phyloP scores from a whole-genome alignment of 73 alveolate species.

The Tetrahymena thermophila region DNA sequence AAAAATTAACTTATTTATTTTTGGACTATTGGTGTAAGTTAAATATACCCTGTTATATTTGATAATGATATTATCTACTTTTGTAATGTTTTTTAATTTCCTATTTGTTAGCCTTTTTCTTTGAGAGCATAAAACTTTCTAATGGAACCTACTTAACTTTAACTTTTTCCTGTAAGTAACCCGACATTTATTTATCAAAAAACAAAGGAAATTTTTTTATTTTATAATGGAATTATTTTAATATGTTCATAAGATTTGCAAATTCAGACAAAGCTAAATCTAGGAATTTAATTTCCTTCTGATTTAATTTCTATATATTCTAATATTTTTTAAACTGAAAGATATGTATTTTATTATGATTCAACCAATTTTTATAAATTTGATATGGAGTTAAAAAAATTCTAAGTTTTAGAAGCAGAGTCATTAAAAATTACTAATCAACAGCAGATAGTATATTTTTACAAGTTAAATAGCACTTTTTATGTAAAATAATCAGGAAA shows the following conservation, averaged over 20 bases:
- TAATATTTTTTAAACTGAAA: neutral
- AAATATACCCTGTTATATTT: neutral
- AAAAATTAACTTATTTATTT: too few species aligned
- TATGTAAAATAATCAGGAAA: neutral
- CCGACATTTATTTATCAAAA: neutral
- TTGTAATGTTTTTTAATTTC: neutral
- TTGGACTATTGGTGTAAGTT: neutral
- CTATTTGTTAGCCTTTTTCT: neutral
- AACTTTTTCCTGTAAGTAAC: neutral
- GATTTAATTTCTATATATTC: too few species aligned
- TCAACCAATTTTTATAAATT: neutral
- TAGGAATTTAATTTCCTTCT: neutral
- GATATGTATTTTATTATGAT: neutral
- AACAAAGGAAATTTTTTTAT: neutral
- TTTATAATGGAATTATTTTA: neutral
- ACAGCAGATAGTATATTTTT: too few species aligned
- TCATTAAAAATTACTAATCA: neutral
- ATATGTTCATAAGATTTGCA: neutral
- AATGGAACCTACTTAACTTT: neutral
- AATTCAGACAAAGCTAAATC: neutral
- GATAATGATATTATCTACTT: neutral
- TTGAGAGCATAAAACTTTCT: too few species aligned
- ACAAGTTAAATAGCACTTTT: neutral
- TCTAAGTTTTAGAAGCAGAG: neutral
- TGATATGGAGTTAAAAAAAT: neutral